A percentile compares a stretch with the other conserved stretches of the same genome.
phyloP scores from a whole-genome alignment of 306 rosid genomes.

The Vigna mungo region DNA sequence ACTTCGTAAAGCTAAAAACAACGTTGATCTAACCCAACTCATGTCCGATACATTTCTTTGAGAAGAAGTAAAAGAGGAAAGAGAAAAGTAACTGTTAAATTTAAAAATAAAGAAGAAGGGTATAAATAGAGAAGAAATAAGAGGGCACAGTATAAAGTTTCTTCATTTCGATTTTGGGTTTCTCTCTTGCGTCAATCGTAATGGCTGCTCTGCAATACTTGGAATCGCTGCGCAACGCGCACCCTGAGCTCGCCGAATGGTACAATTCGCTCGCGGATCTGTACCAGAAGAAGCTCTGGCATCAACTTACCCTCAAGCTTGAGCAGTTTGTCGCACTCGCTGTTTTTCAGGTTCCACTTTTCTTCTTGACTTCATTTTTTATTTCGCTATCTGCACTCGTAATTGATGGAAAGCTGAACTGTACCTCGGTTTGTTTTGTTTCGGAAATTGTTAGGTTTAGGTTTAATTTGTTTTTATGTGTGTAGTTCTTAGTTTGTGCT shows the following conservation, averaged over 20 bases:
- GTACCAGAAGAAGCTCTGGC: constrained; percentile 99
- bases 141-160: background rate
- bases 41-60: constrained; percentile 55
- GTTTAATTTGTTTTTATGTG: background rate
- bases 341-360: constrained; percentile 74
- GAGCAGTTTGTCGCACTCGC: constrained; percentile 94
- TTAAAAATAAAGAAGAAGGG: background rate
- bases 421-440: background rate
- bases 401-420: background rate
- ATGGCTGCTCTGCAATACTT: constrained; percentile 98
- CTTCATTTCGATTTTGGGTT: background rate
- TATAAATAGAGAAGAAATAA: constrained; percentile 44
- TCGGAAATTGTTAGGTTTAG: too few species aligned
- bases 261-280: constrained; percentile 95
- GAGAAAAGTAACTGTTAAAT: background rate
- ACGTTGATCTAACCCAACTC: too few species aligned
- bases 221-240: constrained; percentile 82
- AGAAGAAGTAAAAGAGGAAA: constrained; percentile 48
- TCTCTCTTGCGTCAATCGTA: constrained; percentile 9
- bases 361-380: background rate
- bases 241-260: constrained; percentile 94
- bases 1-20: too few species aligned
- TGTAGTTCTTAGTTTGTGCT: constrained; percentile 26
- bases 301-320: constrained; percentile 98
- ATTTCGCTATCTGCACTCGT: background rate